phyloP scores from a whole-genome alignment of 768 basidiomycete genomes.

The Tremella yokohamensis region DNA sequence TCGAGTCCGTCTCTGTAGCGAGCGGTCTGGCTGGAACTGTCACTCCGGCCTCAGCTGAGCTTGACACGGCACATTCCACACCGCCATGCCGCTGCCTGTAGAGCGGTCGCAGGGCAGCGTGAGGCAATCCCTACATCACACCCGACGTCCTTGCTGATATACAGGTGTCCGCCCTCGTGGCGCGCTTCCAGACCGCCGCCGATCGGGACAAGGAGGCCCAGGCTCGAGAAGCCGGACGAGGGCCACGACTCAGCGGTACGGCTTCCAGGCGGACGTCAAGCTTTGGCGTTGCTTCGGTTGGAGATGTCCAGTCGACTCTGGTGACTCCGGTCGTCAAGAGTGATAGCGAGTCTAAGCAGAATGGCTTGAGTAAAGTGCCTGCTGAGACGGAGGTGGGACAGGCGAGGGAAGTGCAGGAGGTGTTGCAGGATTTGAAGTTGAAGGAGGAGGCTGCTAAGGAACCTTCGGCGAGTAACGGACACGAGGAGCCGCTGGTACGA shows the following conservation, averaged over 20 bases:
- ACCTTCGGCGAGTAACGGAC: no score
- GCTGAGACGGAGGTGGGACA: constrained; percentile 6
- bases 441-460: background rate
- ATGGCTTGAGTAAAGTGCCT: background rate
- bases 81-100: constrained; percentile 36
- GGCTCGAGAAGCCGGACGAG: constrained; percentile 9
- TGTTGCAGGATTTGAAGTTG: constrained; percentile 8
- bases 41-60: background rate
- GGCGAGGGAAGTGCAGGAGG: constrained; percentile 3
- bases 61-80: background rate
- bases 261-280: constrained; percentile 7
- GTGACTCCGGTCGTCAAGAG: background rate
- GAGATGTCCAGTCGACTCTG: background rate
- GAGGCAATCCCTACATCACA: constrained; percentile 6
- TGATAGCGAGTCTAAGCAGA: background rate
- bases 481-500: no score
- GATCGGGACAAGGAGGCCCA: constrained; percentile 25
- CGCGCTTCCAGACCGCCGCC: constrained; percentile 42
- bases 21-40: no score
- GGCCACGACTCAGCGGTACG: background rate
- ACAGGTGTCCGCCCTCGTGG: constrained; percentile 41
- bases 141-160: background rate
- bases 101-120: constrained; percentile 42
- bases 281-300: background rate
- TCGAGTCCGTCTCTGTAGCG: no score